phyloP scores from a whole-genome alignment of 75 land plant genomes.

The Adiantum capillusveneris region DNA sequence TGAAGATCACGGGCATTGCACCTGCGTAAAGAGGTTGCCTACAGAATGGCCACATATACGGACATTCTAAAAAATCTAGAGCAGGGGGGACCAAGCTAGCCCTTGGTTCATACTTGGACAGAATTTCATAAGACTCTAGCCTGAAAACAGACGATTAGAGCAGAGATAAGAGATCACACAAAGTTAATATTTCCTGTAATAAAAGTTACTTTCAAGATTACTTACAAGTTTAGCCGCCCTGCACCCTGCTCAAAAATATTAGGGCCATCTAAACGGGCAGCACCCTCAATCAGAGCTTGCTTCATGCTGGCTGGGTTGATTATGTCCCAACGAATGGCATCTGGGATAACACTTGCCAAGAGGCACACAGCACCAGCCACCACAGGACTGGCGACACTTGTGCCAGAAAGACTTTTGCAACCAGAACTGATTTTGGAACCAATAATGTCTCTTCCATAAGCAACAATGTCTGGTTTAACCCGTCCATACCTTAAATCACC shows the following conservation, averaged over 20 bases:
- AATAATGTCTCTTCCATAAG: constrained; percentile 92
- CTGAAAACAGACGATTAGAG: not conserved
- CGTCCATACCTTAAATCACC: constrained; percentile 72
- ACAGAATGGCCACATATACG: constrained; percentile 96
- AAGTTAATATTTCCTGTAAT: not conserved
- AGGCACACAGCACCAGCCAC: constrained; percentile 97
- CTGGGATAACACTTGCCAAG: constrained; percentile 87
- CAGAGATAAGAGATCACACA: not conserved
- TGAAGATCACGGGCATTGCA: constrained; percentile 93
- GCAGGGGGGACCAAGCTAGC: constrained; percentile 76
- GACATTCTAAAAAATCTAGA: constrained; percentile 76
- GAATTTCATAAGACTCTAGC: constrained; percentile 67
- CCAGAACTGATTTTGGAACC: constrained; percentile 95
- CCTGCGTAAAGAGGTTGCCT: constrained; percentile 95
- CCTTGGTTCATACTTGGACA: constrained; percentile 74
- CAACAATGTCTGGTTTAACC: constrained; percentile 94
- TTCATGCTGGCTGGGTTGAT: constrained; percentile 99
- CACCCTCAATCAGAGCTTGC: constrained; percentile 95
- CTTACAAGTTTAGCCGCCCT: constrained; percentile 92
- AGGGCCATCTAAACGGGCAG: constrained; percentile 82
- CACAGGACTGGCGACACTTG: constrained; percentile 99
- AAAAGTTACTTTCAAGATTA: constrained; percentile 2
- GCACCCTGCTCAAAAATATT: constrained; percentile 99
- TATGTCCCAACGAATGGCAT: constrained; percentile 47
- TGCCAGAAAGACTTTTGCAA: constrained; percentile 93